phyloP scores from a whole-genome alignment of 768 basidiomycete genomes.

The Hydnum rufescens region DNA sequence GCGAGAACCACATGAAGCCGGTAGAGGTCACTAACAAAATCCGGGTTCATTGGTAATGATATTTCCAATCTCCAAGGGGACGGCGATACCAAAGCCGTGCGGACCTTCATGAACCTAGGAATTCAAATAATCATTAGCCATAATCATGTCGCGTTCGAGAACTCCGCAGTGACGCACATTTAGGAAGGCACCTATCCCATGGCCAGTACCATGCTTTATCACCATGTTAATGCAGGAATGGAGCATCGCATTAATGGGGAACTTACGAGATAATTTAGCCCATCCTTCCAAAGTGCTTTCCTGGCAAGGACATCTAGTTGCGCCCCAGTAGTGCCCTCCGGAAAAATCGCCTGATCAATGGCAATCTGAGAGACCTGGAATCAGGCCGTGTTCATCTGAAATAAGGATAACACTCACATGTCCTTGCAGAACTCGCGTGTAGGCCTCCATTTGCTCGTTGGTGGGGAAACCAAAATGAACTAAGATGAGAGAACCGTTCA shows the following conservation, averaged over 20 bases:
- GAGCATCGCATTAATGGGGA: not conserved
- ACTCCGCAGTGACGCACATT: conserved; percentile 23
- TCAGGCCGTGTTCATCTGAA: not conserved
- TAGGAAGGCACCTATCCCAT: conserved; percentile 76
- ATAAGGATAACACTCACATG: conserved; percentile 24
- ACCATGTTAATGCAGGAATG: not conserved
- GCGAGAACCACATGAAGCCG: conserved; percentile 7
- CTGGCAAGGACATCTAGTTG: conserved; percentile 81
- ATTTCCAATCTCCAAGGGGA: conserved; percentile 65
- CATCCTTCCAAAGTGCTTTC: conserved; percentile 71
- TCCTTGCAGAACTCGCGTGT: conserved; percentile 86
- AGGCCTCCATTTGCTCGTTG: conserved; percentile 75
- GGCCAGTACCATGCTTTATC: conserved; percentile 68
- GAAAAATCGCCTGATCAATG: conserved; percentile 78
- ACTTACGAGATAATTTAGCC: conserved; percentile 21
- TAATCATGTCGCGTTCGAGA: conserved; percentile 1
- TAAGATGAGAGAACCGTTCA: conserved; percentile 7
- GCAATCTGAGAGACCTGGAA: conserved; percentile 39
- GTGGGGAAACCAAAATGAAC: conserved; percentile 79
- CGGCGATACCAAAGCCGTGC: conserved; percentile 49
- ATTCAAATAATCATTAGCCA: not conserved
- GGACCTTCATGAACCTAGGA: conserved; percentile 31
- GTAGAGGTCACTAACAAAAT: conserved; percentile 45
- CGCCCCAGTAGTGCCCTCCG: conserved; percentile 67
- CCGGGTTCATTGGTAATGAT: conserved; percentile 91